Evolutionary conservation across 768 basidiomycete genomes (phyloP).

Genomic region (Pisolithus sp.): DNA sequence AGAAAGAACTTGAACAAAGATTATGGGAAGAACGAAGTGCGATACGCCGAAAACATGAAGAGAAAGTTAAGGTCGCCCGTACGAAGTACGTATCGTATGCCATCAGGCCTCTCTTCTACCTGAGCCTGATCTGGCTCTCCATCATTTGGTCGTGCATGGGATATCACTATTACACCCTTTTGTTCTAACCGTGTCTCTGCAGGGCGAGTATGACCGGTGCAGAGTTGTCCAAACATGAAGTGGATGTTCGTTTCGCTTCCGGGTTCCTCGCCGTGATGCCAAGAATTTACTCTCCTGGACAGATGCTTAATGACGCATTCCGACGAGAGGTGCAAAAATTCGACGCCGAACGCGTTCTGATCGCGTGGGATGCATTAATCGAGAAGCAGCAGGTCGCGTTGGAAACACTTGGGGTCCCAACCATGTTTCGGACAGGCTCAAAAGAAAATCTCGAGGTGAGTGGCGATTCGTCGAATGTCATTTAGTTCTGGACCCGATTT

Average conservation of each 20-base stretch:
- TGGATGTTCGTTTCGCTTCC: conserved; percentile 22
- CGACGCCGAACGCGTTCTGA: conserved; percentile 60
- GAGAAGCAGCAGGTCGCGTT: conserved; percentile 63
- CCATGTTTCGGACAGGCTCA: conserved; percentile 57
- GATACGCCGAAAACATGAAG: conserved; percentile 60
- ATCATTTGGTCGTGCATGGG: background rate
- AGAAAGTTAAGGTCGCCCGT: conserved; percentile 61
- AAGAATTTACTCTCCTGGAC: background rate
- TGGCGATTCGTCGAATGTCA: background rate
- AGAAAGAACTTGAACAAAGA: conserved; percentile 59
- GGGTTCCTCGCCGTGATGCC: background rate
- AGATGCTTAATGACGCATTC: conserved; percentile 65
- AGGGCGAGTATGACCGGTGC: conserved; percentile 67
- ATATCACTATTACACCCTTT: background rate
- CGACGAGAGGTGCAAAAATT: conserved; percentile 61
- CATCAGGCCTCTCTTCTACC: background rate
- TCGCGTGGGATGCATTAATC: conserved; percentile 74
- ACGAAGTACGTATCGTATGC: conserved; percentile 47
- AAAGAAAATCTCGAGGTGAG: conserved; percentile 52
- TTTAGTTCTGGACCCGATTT: background rate
- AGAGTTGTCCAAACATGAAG: conserved; percentile 61
- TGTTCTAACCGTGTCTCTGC: conserved; percentile 1
- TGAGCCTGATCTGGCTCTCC: background rate
- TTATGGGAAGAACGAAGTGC: conserved; percentile 62
- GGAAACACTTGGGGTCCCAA: conserved; percentile 55